Evolutionary conservation across 306 rosid genomes (phyloP).

Genomic region (Lathyrus tuberosus): DNA sequence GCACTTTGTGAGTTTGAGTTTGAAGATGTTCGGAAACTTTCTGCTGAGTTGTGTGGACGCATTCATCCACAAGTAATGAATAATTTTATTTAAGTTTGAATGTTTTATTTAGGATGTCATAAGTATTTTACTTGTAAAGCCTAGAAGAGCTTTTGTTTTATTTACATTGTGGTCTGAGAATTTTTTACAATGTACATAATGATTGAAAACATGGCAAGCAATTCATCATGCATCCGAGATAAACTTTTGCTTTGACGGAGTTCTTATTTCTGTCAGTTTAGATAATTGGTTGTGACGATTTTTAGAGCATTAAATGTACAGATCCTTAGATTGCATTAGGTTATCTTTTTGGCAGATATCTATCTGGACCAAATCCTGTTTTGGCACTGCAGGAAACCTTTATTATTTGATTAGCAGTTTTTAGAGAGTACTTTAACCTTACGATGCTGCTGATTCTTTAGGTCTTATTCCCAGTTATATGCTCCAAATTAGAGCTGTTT

Average conservation of each 20-base stretch:
- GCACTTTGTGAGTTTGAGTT: slow-evolving; percentile 74
- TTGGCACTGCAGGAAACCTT: slow-evolving; percentile 33
- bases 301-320: slow-evolving; percentile 9
- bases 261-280: slow-evolving; percentile 24
- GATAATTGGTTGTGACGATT: slow-evolving; percentile 23
- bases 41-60: slow-evolving; percentile 96
- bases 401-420: slow-evolving; percentile 24
- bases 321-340: neutral
- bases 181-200: slow-evolving; percentile 13
- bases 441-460: slow-evolving; percentile 36
- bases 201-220: slow-evolving; percentile 26
- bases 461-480: slow-evolving; percentile 71
- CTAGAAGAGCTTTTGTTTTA: slow-evolving; percentile 2
- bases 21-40: slow-evolving; percentile 82
- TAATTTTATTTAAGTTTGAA: slow-evolving; percentile 17
- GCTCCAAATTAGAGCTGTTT: slow-evolving; percentile 59
- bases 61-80: slow-evolving; percentile 79
- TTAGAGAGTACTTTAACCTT: slow-evolving; percentile 33
- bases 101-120: slow-evolving; percentile 29
- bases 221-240: slow-evolving; percentile 2
- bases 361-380: slow-evolving; percentile 27
- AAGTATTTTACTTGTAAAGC: neutral
- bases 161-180: slow-evolving; percentile 29
- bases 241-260: slow-evolving; percentile 3
- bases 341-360: slow-evolving; percentile 14